Base-by-base conservation (phyloP, 2,329 filamentous ascomycete genomes). In the Cladophialophora bantiana region DNA sequence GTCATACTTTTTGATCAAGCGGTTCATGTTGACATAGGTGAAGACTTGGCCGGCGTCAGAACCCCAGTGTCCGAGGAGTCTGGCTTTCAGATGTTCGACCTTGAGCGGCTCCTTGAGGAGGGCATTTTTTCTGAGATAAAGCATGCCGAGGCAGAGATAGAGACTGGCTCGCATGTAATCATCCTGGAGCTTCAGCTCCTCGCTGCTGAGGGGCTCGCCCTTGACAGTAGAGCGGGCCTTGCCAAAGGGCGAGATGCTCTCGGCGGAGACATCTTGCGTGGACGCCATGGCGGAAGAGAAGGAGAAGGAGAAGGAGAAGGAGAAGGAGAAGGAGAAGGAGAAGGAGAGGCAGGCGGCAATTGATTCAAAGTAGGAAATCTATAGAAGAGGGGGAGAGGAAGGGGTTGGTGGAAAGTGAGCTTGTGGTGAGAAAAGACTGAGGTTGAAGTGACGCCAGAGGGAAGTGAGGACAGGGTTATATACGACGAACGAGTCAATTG, bases 1-100 rank as follows among this genome's bases (percentile, higher is more conserved):
- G 70, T 91, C 86, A 74, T 92, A 90, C 78, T 93, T 93, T 78
- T 90, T 92, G 83, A 93, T 92, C 66, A 93, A 81, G 38, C 90
- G 88, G 78, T 93, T 93, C 83, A 92, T 90, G 79, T 93, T 90
- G 81, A 93, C 91, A 77, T 89, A 93, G 38, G 90, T 91, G 78
- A 94, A 93, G 66, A 90, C 88, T 78, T 93, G 91, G 13, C 90
- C 91, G n/a, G 91, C 88, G 58, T 91, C 90, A 2, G 89, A 92
- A 62, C 91, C 91, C 83, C 91, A 94, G 76, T 94, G 91, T 45
- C 91, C 91, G 1, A 94, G 82, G 7, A 93, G 82, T 70, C 91
- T 87, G 66, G 85, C 83, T 80, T 94, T 94, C 80, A 93, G 82
- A 74, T 93, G 89, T 62, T 91, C 87, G 36, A 85, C 80, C 72